Evolutionary conservation across 805 yeast genomes (phyloP).

Genomic region (Nakazawaea populi): DNA sequence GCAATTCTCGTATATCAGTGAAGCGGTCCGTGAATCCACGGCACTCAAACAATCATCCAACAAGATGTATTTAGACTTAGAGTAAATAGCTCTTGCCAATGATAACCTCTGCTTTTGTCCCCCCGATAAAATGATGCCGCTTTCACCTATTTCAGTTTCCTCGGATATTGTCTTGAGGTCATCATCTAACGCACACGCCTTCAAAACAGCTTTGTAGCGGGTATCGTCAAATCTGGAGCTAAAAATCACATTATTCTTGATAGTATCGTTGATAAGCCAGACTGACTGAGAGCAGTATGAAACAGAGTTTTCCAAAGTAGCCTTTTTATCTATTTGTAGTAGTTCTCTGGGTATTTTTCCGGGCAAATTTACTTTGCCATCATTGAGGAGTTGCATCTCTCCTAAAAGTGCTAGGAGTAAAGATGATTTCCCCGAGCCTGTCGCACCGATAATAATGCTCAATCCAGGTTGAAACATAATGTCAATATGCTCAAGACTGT

Average conservation of each 20-base stretch:
- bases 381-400: conserved; percentile 68
- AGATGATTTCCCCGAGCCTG: conserved; percentile 94
- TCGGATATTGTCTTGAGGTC: conserved; percentile 86
- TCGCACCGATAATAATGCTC: conserved; percentile 87
- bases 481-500: conserved; percentile 69
- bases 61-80: conserved; percentile 72
- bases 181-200: conserved; percentile 83
- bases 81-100: conserved; percentile 89
- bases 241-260: conserved; percentile 77
- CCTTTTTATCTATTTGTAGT: conserved; percentile 56
- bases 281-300: conserved; percentile 96
- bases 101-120: conserved; percentile 98
- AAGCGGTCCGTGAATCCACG: conserved; percentile 94
- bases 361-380: conserved; percentile 75
- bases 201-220: conserved; percentile 72
- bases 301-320: conserved; percentile 87
- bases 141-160: conserved; percentile 92
- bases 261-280: conserved; percentile 90
- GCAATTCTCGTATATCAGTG: conserved; percentile 89
- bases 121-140: conserved; percentile 93
- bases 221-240: conserved; percentile 63
- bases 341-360: conserved; percentile 70
- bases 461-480: conserved; percentile 66
- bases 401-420: conserved; percentile 85
- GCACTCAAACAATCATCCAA: conserved; percentile 95